These are phyloP conservation scores for Backusella mclennaniae DNA, from an alignment of 192 early-diverging fungal genomes.

Conservation along the genomic window DNA sequence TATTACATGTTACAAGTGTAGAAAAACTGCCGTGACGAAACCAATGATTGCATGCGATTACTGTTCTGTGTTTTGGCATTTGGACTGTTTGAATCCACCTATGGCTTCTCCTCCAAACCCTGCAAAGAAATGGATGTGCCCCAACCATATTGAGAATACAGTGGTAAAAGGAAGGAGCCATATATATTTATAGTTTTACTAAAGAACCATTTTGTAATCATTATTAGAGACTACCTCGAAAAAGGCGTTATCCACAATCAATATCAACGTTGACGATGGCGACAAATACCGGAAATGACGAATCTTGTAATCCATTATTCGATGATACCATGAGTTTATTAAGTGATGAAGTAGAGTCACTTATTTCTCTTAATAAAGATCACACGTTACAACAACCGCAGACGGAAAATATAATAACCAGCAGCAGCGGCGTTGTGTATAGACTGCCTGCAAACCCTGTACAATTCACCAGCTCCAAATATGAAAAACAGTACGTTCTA, in stretches of 20 bases:
- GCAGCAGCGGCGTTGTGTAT: constrained; percentile 31
- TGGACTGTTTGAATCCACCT: constrained; percentile 53
- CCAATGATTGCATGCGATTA: constrained; percentile 52
- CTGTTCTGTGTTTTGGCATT: constrained; percentile 52
- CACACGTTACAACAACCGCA: neutral
- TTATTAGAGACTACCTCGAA: neutral
- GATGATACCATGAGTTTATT: neutral
- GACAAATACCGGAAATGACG: neutral
- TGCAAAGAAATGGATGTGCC: constrained; percentile 55
- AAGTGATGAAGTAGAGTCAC: neutral
- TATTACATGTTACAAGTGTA: constrained; percentile 43
- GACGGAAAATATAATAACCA: constrained; percentile 5
- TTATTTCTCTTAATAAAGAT: neutral
- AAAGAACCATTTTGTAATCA: neutral
- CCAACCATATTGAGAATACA: constrained; percentile 45
- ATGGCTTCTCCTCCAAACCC: constrained; percentile 44
- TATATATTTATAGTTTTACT: neutral
- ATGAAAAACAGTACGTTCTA: constrained; percentile 32
- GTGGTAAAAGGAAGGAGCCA: constrained; percentile 27
- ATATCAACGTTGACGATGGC: neutral
- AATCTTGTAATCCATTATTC: neutral
- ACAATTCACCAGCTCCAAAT: constrained; percentile 40
- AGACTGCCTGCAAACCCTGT: constrained; percentile 40
- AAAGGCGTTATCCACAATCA: neutral
- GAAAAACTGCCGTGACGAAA: constrained; percentile 34